Base-by-base conservation (phyloP, 2,329 filamentous ascomycete genomes). In the Ceratocystis huliohia region DNA sequence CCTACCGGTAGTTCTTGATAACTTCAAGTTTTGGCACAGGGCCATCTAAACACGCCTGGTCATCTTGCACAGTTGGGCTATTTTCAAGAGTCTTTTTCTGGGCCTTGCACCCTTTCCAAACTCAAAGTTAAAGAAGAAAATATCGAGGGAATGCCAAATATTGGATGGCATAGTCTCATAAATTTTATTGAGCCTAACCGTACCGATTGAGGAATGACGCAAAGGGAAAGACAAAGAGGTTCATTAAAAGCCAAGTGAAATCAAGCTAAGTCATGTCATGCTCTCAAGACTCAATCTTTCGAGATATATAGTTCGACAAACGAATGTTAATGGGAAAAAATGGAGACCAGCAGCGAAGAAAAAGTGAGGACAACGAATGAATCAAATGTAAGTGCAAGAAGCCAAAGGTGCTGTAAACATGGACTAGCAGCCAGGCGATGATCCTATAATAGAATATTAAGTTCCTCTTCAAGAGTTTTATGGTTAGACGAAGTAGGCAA, bases 301-400 rank as follows among this genome's bases (percentile, higher is more conserved):
- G 61, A 67, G 53, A 67, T 62, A 46, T 61, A 61, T 57, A 57
- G 50, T 30, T 62, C 37, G 46, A 64, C 62, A 50, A 53, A 37
- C 46, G 15, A 50, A 8, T n/a, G 17, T 37, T 37, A 37, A 37
- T 20, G n/a, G 46, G n/a, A 13, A 5, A n/a, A 15, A 5, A 46
- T 20, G n/a, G 17, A 46, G 45, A 20, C 45, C 20, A 1, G 46
- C 7, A 20, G n/a, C 10, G 6, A 20, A 50, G 17, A 50, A n/a
- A 50, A 20, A n/a, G 33, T 37, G 7, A 50, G 17, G 46, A 20
- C 5, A 50, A n/a, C 33, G 20, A 50, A 5, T 13, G 50, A 57
- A 57, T 28, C 48, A 45, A 28, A 63, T 7, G 28, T 8, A 46
- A 63, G n/a, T 25, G 30, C n/a, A 46, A 46, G 25, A 63, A 63